Conservation (phyloP, 75 land plant species). For the Azolla pinnata region DNA sequence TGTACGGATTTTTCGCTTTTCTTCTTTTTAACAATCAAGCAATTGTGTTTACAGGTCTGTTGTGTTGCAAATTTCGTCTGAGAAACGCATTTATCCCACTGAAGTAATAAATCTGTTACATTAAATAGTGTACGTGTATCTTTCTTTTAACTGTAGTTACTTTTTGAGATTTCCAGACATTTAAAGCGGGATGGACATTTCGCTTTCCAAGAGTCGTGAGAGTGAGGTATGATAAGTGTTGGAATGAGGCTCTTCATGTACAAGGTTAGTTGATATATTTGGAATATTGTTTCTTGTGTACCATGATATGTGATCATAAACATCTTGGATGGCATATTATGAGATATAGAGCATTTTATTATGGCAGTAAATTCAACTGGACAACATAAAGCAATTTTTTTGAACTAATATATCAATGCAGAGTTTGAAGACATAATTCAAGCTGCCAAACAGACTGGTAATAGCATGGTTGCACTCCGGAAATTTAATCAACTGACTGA, state of each 20-base stretch:
- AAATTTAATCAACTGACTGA: too few relatives aligned
- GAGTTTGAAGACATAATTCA: slow-evolving; percentile 21
- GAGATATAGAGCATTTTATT: too few relatives aligned
- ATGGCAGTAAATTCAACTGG: too few relatives aligned
- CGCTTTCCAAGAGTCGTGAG: slow-evolving; percentile 23
- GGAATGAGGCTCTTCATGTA: slow-evolving; percentile 18
- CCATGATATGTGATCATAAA: too few relatives aligned
- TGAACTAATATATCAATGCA: too few relatives aligned
- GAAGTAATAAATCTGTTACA: slow-evolving; percentile 1
- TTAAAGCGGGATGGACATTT: slow-evolving; percentile 30
- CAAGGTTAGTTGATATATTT: slow-evolving; percentile 20
- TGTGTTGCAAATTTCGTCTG: slow-evolving; percentile 24
- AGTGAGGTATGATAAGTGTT: slow-evolving; percentile 22
- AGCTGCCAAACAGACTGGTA: slow-evolving; percentile 17
- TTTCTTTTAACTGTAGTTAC: neutral
- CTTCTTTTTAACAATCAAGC: neutral
- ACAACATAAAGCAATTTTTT: too few relatives aligned
- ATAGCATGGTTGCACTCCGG: slow-evolving; percentile 7
- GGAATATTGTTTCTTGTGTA: too few relatives aligned
- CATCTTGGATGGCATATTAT: too few relatives aligned
- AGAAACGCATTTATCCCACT: slow-evolving; percentile 20
- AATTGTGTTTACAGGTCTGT: slow-evolving; percentile 13
- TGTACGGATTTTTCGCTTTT: neutral
- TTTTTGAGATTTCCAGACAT: slow-evolving; percentile 13
- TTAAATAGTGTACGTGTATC: neutral